Evolutionary conservation across 2,329 filamentous ascomycete genomes (phyloP).

Genomic region (Penicillium sp.): DNA sequence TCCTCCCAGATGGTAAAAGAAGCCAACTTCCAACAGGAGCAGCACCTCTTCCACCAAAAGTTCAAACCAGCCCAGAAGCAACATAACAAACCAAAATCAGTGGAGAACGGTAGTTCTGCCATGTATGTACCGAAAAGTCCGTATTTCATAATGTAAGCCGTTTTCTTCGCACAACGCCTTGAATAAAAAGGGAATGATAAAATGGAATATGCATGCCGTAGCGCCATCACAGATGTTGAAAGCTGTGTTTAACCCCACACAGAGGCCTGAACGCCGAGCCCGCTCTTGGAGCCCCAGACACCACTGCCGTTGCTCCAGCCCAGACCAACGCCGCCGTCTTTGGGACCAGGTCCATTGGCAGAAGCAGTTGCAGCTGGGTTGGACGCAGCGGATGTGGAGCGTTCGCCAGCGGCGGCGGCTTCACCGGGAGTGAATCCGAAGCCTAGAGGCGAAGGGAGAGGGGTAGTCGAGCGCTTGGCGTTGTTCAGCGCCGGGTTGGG

Average conservation of each 20-base stretch:
- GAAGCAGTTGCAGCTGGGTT: conserved; percentile 55
- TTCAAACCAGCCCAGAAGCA: conserved; percentile 15
- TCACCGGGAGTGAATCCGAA: conserved; percentile 65
- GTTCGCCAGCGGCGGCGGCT: conserved; percentile 40
- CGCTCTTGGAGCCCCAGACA: conserved; percentile 81
- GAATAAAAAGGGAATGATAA: conserved; percentile 12
- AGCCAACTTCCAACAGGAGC: conserved; percentile 32
- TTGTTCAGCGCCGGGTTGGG: conserved; percentile 63
- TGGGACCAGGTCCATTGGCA: conserved; percentile 28
- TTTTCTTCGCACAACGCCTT: conserved; percentile 28
- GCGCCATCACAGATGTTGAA: background rate
- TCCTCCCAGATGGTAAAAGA: background rate
- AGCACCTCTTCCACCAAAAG: conserved; percentile 26
- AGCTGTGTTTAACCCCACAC: conserved; percentile 75
- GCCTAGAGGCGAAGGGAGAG: conserved; percentile 83
- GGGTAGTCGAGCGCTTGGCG: conserved; percentile 74
- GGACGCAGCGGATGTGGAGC: conserved; percentile 57
- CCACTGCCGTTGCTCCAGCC: conserved; percentile 78
- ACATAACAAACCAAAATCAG: conserved; percentile 7
- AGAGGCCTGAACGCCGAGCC: conserved; percentile 82
- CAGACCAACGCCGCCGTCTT: conserved; percentile 48
- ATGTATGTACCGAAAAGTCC: conserved; percentile 31
- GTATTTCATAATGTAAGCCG: conserved; percentile 6
- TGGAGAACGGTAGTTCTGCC: conserved; percentile 1
- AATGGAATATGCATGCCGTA: conserved; percentile 17